A percentile compares a stretch with the other conserved stretches of the same genome.
Conservation (phyloP, 2,329 filamentous ascomycete genomes). For the Cladosporium cucumerinum region DNA sequence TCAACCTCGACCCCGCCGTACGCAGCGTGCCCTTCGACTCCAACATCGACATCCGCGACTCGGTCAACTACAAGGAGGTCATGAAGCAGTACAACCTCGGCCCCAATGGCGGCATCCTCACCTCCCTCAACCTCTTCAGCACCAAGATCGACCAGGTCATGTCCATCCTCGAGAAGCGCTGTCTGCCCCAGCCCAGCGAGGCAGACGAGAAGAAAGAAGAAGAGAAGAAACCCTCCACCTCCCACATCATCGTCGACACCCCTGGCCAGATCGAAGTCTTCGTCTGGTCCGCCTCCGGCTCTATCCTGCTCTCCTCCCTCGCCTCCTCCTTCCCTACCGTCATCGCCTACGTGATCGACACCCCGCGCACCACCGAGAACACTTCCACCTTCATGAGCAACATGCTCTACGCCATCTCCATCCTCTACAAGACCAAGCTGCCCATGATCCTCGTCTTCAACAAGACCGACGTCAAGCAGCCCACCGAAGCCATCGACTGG, state of each 20-base stretch:
- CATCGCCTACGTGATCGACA: conserved; percentile 96
- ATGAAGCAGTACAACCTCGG: conserved; percentile 99
- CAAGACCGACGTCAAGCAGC: conserved; percentile 94
- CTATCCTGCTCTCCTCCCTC: conserved; percentile 87
- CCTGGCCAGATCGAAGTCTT: conserved; percentile 98
- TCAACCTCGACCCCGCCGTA: conserved; percentile 96
- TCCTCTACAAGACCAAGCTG: conserved; percentile 96
- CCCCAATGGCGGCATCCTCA: conserved; percentile 94
- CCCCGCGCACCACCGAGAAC: conserved; percentile 84
- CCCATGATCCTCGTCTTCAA: conserved; percentile 99
- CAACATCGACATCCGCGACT: conserved; percentile 98
- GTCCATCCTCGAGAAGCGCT: conserved; percentile 79
- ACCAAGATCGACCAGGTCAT: conserved; percentile 98
- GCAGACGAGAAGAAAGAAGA: conserved; percentile 4
- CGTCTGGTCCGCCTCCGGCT: conserved; percentile 94
- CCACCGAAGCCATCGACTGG: conserved; percentile 91
- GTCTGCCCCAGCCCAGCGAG: conserved; percentile 28
- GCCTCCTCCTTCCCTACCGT: conserved; percentile 95
- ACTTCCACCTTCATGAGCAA: conserved; percentile 99
- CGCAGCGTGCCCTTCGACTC: conserved; percentile 89
- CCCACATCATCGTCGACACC: conserved; percentile 89
- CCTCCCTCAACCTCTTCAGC: conserved; percentile 90
- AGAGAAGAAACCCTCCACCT: conserved; percentile 55
- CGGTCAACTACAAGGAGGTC: conserved; percentile 98
- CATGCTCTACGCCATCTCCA: conserved; percentile 98